Evolutionary conservation across 2,329 filamentous ascomycete genomes (phyloP), one percentile per base, ranked within the genome.

Genomic region (Pyrenochaeta sp.): DNA sequence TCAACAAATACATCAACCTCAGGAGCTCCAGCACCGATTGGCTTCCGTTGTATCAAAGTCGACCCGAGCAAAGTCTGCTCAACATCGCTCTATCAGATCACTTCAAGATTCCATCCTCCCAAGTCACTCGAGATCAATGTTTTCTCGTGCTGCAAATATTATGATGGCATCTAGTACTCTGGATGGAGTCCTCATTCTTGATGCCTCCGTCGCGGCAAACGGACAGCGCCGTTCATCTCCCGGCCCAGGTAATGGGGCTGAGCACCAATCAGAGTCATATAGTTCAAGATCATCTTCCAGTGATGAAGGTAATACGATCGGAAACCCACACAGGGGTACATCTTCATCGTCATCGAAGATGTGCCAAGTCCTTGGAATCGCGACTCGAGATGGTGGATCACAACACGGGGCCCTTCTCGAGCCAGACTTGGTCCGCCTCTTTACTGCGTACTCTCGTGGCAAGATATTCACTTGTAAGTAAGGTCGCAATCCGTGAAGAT

Each of bases 141-240:
- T 75, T 46, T 59, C 64, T 0, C 63, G 72, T 21, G 73, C 73
- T 35, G 72, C 73, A 11, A 69, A 58, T 37, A 58, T 74, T 4
- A 69, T 75, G 50, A 60, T 67, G 47, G 58, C 61, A 7, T 73
- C 72, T 2, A 74, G 71, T 33, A 61, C 67, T 23, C 45, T 74
- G 1, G 72, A 75, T 23, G 73, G 73, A 11, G 71, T 75, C 1
- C 27, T 75, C 2, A 72, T 75, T 14, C 57, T 75, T 1, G 72
- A 75, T 37, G 72, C 72, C 4, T 72, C 69, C 4, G 55, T 73
- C 23, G 69, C 64, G 17, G 63, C 64, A 21, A 64, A 56, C 20
- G 61, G 49, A 7, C 56, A 56, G 23, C 51, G 53, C 1, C 63
- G 63, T 21, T 15, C 33, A 14, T 45, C 60, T 11, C 46, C 41